phyloP scores from a whole-genome alignment of 768 basidiomycete species.

The Pilatotrama ljubarskyi region DNA sequence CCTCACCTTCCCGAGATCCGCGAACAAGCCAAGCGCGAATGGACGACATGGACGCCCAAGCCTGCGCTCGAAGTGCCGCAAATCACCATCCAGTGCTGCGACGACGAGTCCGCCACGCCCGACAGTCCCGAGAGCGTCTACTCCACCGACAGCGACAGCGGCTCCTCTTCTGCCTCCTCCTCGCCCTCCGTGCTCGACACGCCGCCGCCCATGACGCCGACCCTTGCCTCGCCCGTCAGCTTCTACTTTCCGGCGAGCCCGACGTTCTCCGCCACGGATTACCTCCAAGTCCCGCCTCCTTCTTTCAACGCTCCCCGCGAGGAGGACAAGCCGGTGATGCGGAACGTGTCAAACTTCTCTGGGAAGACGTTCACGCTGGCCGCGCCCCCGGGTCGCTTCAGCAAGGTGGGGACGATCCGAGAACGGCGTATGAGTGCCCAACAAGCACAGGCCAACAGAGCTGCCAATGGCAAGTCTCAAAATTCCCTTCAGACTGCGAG shows the following conservation, averaged over 20 bases:
- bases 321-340: conserved; percentile 1
- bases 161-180: neutral
- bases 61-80: neutral
- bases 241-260: conserved; percentile 15
- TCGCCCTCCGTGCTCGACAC: conserved; percentile 6
- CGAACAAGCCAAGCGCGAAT: conserved; percentile 10
- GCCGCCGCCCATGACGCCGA: conserved; percentile 6
- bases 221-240: conserved; percentile 7
- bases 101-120: neutral
- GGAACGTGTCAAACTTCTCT: conserved; percentile 8
- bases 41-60: conserved; percentile 3
- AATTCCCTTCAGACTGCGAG: too few species aligned
- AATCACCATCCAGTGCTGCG: conserved; percentile 11
- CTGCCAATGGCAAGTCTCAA: neutral
- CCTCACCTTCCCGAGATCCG: conserved; percentile 10
- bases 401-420: neutral
- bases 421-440: neutral
- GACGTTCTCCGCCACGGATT: conserved; percentile 1
- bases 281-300: conserved; percentile 14
- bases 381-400: neutral
- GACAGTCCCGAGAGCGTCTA: conserved; percentile 12
- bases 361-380: conserved; percentile 7
- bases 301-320: conserved; percentile 15
- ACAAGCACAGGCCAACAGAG: neutral
- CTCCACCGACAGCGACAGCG: conserved; percentile 1